Percentiles rank a stretch among this genome's conserved stretches.
These are phyloP conservation scores for Sporothrix phasma DNA, from an alignment of 2,329 filamentous ascomycete species.

Conservation along the genomic window DNA sequence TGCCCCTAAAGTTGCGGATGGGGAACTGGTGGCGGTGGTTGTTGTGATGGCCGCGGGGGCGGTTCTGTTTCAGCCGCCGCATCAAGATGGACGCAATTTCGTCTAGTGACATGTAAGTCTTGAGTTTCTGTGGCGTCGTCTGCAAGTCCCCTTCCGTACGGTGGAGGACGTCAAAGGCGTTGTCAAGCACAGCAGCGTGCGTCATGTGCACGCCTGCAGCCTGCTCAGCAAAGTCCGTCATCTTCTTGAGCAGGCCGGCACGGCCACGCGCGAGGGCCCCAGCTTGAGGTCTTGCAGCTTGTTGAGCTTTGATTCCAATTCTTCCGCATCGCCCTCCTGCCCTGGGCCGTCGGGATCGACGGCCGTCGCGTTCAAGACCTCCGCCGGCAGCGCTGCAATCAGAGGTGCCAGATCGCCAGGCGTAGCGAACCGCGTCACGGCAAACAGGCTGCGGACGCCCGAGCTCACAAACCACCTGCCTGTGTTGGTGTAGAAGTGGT, in stretches of 20 bases:
- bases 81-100: slow-evolving; percentile 41
- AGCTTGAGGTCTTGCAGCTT: slow-evolving; percentile 31
- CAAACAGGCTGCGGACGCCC: slow-evolving; percentile 38
- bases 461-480: slow-evolving; percentile 43
- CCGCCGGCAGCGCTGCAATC: slow-evolving; percentile 29
- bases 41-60: not conserved
- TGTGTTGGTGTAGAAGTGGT: slow-evolving; percentile 45
- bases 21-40: not conserved
- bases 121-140: not conserved
- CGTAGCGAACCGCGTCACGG: slow-evolving; percentile 37
- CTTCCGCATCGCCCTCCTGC: not conserved
- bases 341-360: not conserved
- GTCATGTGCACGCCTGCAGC: slow-evolving; percentile 38
- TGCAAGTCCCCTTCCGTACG: not conserved
- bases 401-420: slow-evolving; percentile 34
- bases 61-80: not conserved
- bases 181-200: slow-evolving; percentile 39
- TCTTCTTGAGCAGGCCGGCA: slow-evolving; percentile 35
- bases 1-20: slow-evolving; percentile 16
- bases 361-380: slow-evolving; percentile 3
- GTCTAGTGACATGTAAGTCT: slow-evolving; percentile 35
- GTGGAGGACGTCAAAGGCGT: slow-evolving; percentile 32
- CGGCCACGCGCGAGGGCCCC: slow-evolving; percentile 34
- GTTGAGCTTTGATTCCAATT: slow-evolving; percentile 25
- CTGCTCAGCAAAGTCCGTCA: slow-evolving; percentile 36